Percentiles rank a stretch among this genome's conserved stretches.
phyloP scores from a whole-genome alignment of 2,329 filamentous ascomycete species.

The Waltergamsia citrina region DNA sequence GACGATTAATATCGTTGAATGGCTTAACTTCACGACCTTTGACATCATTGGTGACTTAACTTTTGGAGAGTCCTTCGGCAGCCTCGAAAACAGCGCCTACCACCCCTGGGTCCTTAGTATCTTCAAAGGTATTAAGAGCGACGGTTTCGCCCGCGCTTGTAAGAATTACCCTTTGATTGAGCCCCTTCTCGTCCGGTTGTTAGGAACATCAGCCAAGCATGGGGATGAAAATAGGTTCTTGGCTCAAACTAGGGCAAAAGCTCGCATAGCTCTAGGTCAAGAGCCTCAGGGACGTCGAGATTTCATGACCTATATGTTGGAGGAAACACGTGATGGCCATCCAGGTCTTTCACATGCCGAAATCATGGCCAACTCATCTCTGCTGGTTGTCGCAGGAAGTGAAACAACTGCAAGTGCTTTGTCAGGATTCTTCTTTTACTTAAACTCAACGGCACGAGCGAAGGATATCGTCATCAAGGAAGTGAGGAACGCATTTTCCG shows the following conservation, averaged over 20 bases:
- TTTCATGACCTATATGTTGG: neutral
- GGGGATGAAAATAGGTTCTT: slow-evolving; percentile 6
- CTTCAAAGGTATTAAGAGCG: slow-evolving; percentile 13
- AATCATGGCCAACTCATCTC: neutral
- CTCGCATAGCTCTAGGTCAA: neutral
- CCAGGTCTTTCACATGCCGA: slow-evolving; percentile 2
- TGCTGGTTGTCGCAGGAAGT: neutral
- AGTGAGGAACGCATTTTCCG: neutral
- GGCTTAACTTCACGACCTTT: slow-evolving; percentile 12
- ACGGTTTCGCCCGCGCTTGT: slow-evolving; percentile 10
- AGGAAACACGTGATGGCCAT: neutral
- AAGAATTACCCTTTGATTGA: slow-evolving; percentile 4
- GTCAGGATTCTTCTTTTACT: neutral
- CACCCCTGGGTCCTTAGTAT: slow-evolving; percentile 10
- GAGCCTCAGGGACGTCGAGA: neutral
- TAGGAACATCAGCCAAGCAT: slow-evolving; percentile 6
- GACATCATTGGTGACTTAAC: slow-evolving; percentile 13
- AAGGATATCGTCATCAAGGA: neutral
- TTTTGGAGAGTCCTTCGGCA: slow-evolving; percentile 8
- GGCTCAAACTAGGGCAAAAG: slow-evolving; percentile 5
- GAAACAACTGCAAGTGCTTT: slow-evolving; percentile 1
- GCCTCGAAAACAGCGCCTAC: slow-evolving; percentile 7
- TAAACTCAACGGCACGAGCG: neutral
- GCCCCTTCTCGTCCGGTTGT: slow-evolving; percentile 4
- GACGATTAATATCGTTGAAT: slow-evolving; percentile 12